Percentiles rank a stretch among this genome's conserved stretches.
Evolutionary conservation across 805 yeast genomes (phyloP).

Genomic region (Wickerhamiella spandovensis): DNA sequence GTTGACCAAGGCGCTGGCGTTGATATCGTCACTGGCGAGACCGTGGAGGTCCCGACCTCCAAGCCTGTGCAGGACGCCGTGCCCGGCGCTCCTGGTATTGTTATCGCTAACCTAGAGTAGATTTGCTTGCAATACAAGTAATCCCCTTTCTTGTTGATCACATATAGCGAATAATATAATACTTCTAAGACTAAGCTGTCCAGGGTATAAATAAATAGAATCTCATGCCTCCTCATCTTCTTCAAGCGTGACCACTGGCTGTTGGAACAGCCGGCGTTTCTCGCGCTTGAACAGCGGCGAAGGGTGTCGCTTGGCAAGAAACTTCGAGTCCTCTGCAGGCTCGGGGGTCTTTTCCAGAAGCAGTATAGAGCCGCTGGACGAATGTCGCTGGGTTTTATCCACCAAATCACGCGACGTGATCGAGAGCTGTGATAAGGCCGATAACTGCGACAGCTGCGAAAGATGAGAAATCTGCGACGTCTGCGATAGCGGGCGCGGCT

Average conservation of each 20-base stretch:
- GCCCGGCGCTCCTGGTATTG: slow-evolving; percentile 88
- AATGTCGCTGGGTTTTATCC: neutral
- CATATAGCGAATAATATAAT: neutral
- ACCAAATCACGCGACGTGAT: slow-evolving; percentile 10
- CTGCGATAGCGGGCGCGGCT: neutral
- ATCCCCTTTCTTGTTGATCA: too few relatives aligned
- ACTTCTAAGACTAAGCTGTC: neutral
- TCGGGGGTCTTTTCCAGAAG: neutral
- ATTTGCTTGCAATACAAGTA: too few relatives aligned
- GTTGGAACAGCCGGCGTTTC: slow-evolving; percentile 1
- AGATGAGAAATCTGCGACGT: slow-evolving; percentile 12
- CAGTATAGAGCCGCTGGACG: neutral
- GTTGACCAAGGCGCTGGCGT: slow-evolving; percentile 60
- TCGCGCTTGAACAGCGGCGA: neutral
- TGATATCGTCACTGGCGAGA: slow-evolving; percentile 55
- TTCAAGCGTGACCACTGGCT: neutral
- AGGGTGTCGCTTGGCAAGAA: neutral
- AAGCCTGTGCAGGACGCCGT: slow-evolving; percentile 71
- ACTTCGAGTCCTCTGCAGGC: neutral
- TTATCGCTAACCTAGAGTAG: slow-evolving; percentile 40
- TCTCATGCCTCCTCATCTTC: neutral
- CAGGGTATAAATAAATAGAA: neutral
- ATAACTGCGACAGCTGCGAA: slow-evolving; percentile 15
- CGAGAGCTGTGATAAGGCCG: slow-evolving; percentile 13
- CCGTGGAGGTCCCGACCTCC: slow-evolving; percentile 49